These are phyloP conservation scores for Alternaria atra DNA, from an alignment of 2,329 filamentous ascomycete species.

Conservation along the genomic window DNA sequence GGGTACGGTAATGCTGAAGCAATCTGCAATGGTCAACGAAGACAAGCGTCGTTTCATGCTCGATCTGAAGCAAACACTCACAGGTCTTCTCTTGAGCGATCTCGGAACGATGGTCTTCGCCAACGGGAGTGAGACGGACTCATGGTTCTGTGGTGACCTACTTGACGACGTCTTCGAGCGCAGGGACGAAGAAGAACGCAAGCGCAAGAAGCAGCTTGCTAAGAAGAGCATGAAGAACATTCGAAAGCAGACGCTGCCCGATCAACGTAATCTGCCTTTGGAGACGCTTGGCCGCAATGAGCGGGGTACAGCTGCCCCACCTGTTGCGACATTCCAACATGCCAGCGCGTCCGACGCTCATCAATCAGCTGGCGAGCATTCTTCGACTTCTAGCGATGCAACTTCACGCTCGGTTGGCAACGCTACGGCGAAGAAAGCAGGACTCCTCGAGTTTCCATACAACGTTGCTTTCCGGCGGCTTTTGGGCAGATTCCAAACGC, in stretches of 20 bases:
- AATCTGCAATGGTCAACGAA: conserved; percentile 64
- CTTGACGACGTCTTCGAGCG: conserved; percentile 55
- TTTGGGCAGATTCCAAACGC: conserved; percentile 85
- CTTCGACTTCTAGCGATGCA: conserved; percentile 56
- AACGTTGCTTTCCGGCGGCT: conserved; percentile 80
- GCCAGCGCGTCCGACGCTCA: conserved; percentile 50
- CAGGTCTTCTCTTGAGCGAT: conserved; percentile 86
- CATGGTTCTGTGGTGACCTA: conserved; percentile 76
- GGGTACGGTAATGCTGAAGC: conserved; percentile 70
- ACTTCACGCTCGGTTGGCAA: conserved; percentile 54
- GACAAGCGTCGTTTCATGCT: conserved; percentile 82
- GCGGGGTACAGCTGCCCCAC: conserved; percentile 52
- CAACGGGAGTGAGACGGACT: conserved; percentile 91
- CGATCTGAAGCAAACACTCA: conserved; percentile 80
- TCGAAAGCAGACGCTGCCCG: conserved; percentile 45
- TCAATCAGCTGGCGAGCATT: conserved; percentile 57
- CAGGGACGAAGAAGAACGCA: conserved; percentile 53
- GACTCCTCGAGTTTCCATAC: conserved; percentile 75
- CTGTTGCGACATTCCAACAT: conserved; percentile 54
- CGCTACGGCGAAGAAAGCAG: conserved; percentile 54
- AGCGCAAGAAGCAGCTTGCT: conserved; percentile 49
- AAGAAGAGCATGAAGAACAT: conserved; percentile 70
- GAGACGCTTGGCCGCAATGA: conserved; percentile 55
- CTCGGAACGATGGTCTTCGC: conserved; percentile 85
- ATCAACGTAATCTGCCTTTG: conserved; percentile 52